Base-by-base conservation (phyloP, 1,139 yeast genomes). In the Geotrichum fermentans region DNA sequence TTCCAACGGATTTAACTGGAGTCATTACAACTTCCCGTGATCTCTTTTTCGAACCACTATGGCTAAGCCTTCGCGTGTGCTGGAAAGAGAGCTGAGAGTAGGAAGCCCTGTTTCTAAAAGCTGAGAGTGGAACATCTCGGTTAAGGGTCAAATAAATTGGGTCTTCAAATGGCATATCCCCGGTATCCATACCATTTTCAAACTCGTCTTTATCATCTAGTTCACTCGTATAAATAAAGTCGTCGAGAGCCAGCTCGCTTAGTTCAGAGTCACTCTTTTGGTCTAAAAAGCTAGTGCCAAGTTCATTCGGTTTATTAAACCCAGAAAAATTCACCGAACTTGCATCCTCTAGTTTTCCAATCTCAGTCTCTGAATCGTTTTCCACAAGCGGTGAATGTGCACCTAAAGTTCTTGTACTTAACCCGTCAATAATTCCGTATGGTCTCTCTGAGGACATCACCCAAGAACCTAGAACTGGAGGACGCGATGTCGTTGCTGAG, bases 381-480 rank as follows among this genome's bases (percentile, higher is more conserved):
- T n/a, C n/a, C n/a, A n/a, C n/a, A n/a, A n/a, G n/a, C n/a, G n/a
- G n/a, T n/a, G n/a, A n/a, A n/a, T n/a, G n/a, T n/a, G n/a, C n/a
- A n/a, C n/a, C n/a, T n/a, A 89, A 72, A 1, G 95, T 82, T 50
- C 96, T 74, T 0, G 97, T 92, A 0, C 95, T 82, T 29, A 87
- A 73, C 4, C 98, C 97, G 64, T 92, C 97, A 59, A 92, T 90
- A 52, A 92, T 88, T 24, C 96, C 95, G 67, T 85, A 88, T 0
- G 96, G 97, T 58, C 87, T 82, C 46, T 68, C 69, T 45, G 78
- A 77, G 52, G 82, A 85, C 24, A 96, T 85, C 13, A 83, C 80
- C 95, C 97, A 92, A 1, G 96, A 84, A 0, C 97, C 97, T 52
- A 92, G 72, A 22, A 87, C 78, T 1, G 98, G 98, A 1, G 97